phyloP scores from a whole-genome alignment of 1,284 basidiomycete genomes.

The Uromyces viciae-fabae region DNA sequence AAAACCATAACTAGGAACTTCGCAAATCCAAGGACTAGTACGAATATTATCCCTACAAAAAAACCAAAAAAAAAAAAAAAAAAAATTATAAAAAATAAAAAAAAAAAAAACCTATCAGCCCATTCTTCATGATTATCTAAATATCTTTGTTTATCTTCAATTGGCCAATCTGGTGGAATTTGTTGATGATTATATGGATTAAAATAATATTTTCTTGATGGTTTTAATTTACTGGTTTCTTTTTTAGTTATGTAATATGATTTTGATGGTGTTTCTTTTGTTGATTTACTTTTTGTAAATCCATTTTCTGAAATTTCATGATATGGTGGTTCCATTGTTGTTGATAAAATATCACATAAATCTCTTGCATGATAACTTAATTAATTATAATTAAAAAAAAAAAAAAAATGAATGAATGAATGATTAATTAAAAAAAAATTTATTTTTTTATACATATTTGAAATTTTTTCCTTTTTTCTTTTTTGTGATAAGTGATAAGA shows the following conservation, averaged over 20 bases:
- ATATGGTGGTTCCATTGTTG: neutral
- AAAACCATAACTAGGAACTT: constrained; percentile 38
- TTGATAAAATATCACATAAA: constrained; percentile 30
- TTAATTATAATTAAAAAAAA: neutral
- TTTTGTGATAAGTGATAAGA: neutral
- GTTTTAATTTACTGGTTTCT: neutral
- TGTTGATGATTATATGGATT: neutral
- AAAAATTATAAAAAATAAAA: neutral
- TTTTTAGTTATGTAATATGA: neutral
- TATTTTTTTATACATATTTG: too few relatives aligned
- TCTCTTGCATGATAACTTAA: constrained; percentile 24
- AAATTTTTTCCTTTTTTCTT: neutral
- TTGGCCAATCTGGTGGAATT: constrained; percentile 28
- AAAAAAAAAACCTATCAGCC: constrained; percentile 4
- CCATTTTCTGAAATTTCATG: constrained; percentile 19
- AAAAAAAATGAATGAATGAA: neutral
- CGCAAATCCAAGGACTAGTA: constrained; percentile 39
- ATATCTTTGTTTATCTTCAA: neutral
- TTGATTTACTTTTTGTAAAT: neutral
- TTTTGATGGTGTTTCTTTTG: neutral
- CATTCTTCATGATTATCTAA: constrained; percentile 13
- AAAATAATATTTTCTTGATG: constrained; percentile 1
- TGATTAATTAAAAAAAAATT: too few relatives aligned
- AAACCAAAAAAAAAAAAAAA: neutral
- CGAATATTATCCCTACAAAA: constrained; percentile 29